These are phyloP conservation scores for Fusarium staphyleae DNA, from an alignment of 2,329 filamentous ascomycete genomes.

Conservation along the genomic window DNA sequence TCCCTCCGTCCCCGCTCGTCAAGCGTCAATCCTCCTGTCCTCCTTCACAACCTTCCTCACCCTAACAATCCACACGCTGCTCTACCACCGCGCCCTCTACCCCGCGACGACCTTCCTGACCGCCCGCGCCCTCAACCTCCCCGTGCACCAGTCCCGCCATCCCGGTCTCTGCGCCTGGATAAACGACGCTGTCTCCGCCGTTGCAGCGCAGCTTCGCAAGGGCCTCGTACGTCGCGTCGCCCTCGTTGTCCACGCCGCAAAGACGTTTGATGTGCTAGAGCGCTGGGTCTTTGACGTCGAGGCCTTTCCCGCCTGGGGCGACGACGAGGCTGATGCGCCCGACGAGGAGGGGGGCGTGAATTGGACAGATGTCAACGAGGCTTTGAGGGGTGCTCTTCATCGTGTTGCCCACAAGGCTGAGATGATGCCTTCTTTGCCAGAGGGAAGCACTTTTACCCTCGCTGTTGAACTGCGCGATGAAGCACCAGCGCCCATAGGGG, in stretches of 20 bases:
- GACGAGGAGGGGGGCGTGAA: conserved; percentile 48
- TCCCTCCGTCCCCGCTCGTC: conserved; percentile 43
- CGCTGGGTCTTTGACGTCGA: conserved; percentile 68
- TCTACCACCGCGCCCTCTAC: conserved; percentile 84
- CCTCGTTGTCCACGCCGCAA: conserved; percentile 55
- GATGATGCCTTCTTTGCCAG: conserved; percentile 63
- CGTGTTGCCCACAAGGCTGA: conserved; percentile 67
- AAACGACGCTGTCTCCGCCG: conserved; percentile 77
- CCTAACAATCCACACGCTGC: conserved; percentile 83
- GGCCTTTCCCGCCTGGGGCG: conserved; percentile 53
- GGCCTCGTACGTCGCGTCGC: conserved; percentile 57
- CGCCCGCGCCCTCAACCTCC: conserved; percentile 81
- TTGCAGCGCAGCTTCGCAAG: conserved; percentile 72
- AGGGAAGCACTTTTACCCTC: conserved; percentile 76
- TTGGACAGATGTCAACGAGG: conserved; percentile 72
- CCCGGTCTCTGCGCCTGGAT: conserved; percentile 88
- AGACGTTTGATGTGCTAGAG: conserved; percentile 57
- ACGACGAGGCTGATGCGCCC: conserved; percentile 27
- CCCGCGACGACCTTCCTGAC: conserved; percentile 79
- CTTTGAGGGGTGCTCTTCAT: conserved; percentile 71
- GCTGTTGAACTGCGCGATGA: conserved; percentile 74
- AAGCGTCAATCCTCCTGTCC: conserved; percentile 61
- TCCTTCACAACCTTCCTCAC: conserved; percentile 83
- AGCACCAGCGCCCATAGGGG: conserved; percentile 63
- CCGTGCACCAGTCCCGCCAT: conserved; percentile 85